Conservation (phyloP, 1,284 basidiomycete genomes). For the Porogramme epimiltina region DNA sequence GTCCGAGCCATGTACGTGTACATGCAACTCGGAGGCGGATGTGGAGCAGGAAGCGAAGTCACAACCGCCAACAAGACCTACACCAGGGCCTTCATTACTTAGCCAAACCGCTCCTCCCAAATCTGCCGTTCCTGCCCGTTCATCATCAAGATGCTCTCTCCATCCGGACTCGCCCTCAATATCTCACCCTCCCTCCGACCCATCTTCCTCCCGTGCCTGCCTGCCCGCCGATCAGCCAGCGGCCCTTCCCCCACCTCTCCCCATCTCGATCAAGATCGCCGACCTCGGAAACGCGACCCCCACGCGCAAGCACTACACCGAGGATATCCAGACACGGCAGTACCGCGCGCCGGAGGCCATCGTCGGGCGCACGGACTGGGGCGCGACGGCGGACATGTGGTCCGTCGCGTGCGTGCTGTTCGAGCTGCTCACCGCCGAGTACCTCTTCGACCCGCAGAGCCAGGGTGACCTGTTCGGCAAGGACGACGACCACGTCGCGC, state of each 20-base stretch:
- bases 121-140: constrained; percentile 13
- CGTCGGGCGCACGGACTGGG: constrained; percentile 86
- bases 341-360: constrained; percentile 93
- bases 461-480: constrained; percentile 85
- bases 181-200: constrained; percentile 14
- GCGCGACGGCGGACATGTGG: constrained; percentile 85
- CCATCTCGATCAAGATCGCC: constrained; percentile 89
- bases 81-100: constrained; percentile 57
- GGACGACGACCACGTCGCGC: constrained; percentile 94
- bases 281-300: constrained; percentile 89
- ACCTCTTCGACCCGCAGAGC: constrained; percentile 86
- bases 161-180: constrained; percentile 24
- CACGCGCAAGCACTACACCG: constrained; percentile 82
- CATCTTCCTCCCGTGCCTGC: constrained; percentile 7
- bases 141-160: constrained; percentile 31
- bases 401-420: constrained; percentile 87
- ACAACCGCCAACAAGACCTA: constrained; percentile 9
- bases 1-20: constrained; percentile 13
- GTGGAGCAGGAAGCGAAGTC: constrained; percentile 4
- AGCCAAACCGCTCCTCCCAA: constrained; percentile 62
- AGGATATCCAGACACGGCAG: constrained; percentile 94
- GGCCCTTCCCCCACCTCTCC: constrained; percentile 31
- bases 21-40: constrained; percentile 10
- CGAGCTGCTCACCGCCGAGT: constrained; percentile 86
- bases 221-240: constrained; percentile 10